Conservation (phyloP, 1,284 basidiomycete species). For the Pseudozyma tsukubaensis region DNA sequence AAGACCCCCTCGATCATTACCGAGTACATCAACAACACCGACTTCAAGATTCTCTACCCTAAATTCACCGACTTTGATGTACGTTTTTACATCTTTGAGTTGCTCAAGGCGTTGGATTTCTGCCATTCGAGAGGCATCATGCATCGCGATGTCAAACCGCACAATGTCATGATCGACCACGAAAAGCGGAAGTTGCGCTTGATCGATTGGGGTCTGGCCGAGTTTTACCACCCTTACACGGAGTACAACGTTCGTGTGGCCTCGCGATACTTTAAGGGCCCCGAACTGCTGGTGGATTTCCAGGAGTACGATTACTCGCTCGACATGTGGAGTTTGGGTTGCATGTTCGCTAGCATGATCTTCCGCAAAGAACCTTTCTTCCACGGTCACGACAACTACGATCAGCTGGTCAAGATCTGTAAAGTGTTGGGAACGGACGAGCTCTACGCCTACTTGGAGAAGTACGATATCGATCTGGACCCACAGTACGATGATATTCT, state of each 20-base stretch:
- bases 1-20: constrained; percentile 98
- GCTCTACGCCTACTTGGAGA: constrained; percentile 76
- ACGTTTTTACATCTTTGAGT: constrained; percentile 94
- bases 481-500: constrained; percentile 68
- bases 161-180: constrained; percentile 99
- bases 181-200: constrained; percentile 92
- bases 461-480: constrained; percentile 76
- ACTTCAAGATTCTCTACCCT: constrained; percentile 97
- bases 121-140: constrained; percentile 99
- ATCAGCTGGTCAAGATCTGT: constrained; percentile 97
- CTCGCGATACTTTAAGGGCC: constrained; percentile 97
- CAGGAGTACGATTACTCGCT: constrained; percentile 90
- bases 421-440: constrained; percentile 98
- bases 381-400: constrained; percentile 99
- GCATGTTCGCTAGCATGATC: constrained; percentile 88
- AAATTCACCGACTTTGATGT: constrained; percentile 95
- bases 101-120: constrained; percentile 96
- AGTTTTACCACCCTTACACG: constrained; percentile 97
- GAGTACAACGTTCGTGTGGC: constrained; percentile 99
- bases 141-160: constrained; percentile 98
- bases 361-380: constrained; percentile 99
- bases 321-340: constrained; percentile 98
- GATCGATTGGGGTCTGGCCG: constrained; percentile 98
- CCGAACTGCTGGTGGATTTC: constrained; percentile 96
- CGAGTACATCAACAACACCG: constrained; percentile 98